These are phyloP conservation scores for Sporothrix schenckii DNA, from an alignment of 2,329 filamentous ascomycete genomes.

Conservation along the genomic window DNA sequence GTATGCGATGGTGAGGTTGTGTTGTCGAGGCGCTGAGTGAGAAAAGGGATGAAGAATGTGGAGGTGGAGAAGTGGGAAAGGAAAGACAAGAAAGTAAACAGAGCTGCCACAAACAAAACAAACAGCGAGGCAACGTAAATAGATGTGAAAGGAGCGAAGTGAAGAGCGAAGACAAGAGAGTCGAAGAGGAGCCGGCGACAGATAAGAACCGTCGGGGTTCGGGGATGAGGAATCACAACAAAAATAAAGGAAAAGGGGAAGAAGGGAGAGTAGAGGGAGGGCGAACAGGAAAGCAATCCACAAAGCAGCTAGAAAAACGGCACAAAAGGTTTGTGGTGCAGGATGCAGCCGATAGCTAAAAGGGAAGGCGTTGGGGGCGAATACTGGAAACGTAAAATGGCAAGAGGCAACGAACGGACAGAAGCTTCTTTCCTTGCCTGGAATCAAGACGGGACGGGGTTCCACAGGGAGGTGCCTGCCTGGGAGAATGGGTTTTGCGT, in stretches of 20 bases:
- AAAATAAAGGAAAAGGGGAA: not conserved
- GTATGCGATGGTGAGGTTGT: conserved; percentile 21
- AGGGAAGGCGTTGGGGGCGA: not conserved
- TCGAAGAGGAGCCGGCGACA: not conserved
- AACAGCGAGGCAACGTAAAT: conserved; percentile 2
- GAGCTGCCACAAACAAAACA: not conserved
- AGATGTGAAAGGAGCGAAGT: conserved; percentile 16
- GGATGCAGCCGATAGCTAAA: conserved; percentile 23
- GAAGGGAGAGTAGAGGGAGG: not conserved
- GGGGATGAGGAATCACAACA: conserved; percentile 17
- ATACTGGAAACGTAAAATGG: not conserved
- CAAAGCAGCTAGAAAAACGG: conserved; percentile 20
- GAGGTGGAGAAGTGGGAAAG: conserved; percentile 23
- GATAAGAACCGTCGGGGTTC: conserved; percentile 17
- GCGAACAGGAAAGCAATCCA: not conserved
- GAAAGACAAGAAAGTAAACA: conserved; percentile 16
- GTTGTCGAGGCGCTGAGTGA: not conserved
- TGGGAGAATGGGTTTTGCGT: not conserved
- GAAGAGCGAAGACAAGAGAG: not conserved
- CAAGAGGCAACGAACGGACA: conserved; percentile 8
- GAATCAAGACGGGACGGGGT: conserved; percentile 8
- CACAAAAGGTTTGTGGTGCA: conserved; percentile 7
- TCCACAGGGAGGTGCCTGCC: conserved; percentile 16
- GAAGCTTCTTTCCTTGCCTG: conserved; percentile 20
- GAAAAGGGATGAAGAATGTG: conserved; percentile 9